Conservation (phyloP, 495 filamentous ascomycete species). For the Chaetomidium leptoderma region DNA sequence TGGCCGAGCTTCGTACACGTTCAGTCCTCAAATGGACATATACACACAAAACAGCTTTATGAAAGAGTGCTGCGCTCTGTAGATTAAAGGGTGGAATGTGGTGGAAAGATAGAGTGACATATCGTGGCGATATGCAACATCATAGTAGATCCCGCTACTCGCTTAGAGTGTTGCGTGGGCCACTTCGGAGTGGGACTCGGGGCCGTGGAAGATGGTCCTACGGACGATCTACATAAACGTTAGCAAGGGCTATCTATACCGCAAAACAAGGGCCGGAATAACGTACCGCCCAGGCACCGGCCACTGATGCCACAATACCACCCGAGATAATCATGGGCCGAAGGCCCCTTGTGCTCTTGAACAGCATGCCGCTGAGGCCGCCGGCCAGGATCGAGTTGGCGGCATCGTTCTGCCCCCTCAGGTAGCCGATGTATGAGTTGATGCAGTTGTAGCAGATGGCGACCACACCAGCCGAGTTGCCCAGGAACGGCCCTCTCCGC, state of each 20-base stretch:
- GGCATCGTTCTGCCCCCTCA: slow-evolving; percentile 84
- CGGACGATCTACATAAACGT: slow-evolving; percentile 25
- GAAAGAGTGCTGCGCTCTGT: slow-evolving; percentile 16
- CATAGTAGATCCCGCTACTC: neutral
- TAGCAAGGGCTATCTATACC: slow-evolving; percentile 1
- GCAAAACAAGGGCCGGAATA: neutral
- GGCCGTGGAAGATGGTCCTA: slow-evolving; percentile 29
- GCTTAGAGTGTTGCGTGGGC: slow-evolving; percentile 11
- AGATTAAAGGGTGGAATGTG: slow-evolving; percentile 24
- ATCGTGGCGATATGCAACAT: neutral
- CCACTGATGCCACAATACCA: slow-evolving; percentile 76
- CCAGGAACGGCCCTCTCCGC: slow-evolving; percentile 88
- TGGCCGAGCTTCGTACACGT: slow-evolving; percentile 27
- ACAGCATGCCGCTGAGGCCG: slow-evolving; percentile 81
- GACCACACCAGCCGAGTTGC: slow-evolving; percentile 90
- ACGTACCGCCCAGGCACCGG: slow-evolving; percentile 85
- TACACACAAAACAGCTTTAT: slow-evolving; percentile 20
- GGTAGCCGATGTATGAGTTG: slow-evolving; percentile 84
- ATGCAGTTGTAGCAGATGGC: slow-evolving; percentile 92
- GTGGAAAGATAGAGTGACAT: slow-evolving; percentile 3
- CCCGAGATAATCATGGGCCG: slow-evolving; percentile 91
- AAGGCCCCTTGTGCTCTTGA: slow-evolving; percentile 88
- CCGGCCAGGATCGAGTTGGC: slow-evolving; percentile 84
- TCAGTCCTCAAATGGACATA: slow-evolving; percentile 12
- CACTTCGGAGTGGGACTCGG: slow-evolving; percentile 18